Evolutionary conservation across 768 basidiomycete species (phyloP).

Genomic region (Gymnopilus dilepis): DNA sequence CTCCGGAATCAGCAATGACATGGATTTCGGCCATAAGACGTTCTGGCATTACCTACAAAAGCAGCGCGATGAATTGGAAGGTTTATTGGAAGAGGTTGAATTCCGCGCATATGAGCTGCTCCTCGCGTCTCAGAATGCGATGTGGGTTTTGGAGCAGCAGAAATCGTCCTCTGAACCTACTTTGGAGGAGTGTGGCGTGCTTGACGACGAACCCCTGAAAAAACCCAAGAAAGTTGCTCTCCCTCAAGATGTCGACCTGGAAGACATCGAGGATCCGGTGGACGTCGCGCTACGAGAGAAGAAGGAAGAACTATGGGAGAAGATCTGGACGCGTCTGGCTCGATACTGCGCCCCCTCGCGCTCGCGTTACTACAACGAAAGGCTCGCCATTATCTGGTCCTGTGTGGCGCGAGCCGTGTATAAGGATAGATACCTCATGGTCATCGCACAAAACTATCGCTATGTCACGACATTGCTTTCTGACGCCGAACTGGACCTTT

Average conservation of each 20-base stretch:
- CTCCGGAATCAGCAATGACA: slow-evolving; percentile 16
- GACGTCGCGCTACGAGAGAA: slow-evolving; percentile 40
- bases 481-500: slow-evolving; percentile 33
- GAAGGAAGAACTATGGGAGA: slow-evolving; percentile 34
- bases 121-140: slow-evolving; percentile 38
- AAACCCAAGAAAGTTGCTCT: slow-evolving; percentile 3
- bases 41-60: slow-evolving; percentile 41
- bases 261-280: slow-evolving; percentile 38
- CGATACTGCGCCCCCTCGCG: slow-evolving; percentile 35
- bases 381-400: slow-evolving; percentile 38
- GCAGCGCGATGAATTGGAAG: slow-evolving; percentile 35
- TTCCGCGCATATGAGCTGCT: slow-evolving; percentile 39
- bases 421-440: slow-evolving; percentile 42
- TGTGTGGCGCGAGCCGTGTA: slow-evolving; percentile 43
- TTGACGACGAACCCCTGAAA: slow-evolving; percentile 19
- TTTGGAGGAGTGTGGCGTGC: slow-evolving; percentile 26
- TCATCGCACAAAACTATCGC: slow-evolving; percentile 39
- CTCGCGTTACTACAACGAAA: slow-evolving; percentile 39
- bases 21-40: slow-evolving; percentile 44
- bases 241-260: slow-evolving; percentile 17
- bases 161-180: slow-evolving; percentile 15
- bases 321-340: slow-evolving; percentile 38
- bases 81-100: slow-evolving; percentile 36
- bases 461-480: slow-evolving; percentile 33
- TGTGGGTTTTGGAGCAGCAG: slow-evolving; percentile 40